Evolutionary conservation across 2,329 filamentous ascomycete genomes (phyloP).

Genomic region (Exophiala oligosperma): DNA sequence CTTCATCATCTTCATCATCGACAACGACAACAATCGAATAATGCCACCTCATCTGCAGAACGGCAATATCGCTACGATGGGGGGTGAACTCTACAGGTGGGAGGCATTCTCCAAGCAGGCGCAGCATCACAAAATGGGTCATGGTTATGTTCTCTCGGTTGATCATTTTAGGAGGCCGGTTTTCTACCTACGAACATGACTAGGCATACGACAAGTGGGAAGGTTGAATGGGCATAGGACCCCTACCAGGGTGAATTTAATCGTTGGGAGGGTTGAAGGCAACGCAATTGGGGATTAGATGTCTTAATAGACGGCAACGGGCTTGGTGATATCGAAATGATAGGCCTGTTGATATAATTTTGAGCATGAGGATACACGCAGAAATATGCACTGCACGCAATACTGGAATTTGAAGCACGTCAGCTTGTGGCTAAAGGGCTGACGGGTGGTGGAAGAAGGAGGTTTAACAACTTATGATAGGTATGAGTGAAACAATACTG

Average conservation of each 20-base stretch:
- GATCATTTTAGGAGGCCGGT: not conserved
- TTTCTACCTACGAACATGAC: not conserved
- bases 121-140: not conserved
- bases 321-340: no score
- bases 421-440: no score
- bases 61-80: not conserved
- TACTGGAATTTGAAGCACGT: no score
- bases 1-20: no score
- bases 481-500: no score
- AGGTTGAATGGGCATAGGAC: not conserved
- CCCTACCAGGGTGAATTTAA: not conserved
- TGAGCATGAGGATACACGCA: no score
- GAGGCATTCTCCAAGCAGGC: not conserved
- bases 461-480: no score
- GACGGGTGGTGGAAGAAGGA: no score
- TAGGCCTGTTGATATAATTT: no score
- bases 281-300: not conserved
- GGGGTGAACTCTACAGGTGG: not conserved
- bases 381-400: no score
- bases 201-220: not conserved
- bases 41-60: conserved; percentile 4
- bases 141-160: not conserved
- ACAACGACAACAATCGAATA: no score
- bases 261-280: not conserved
- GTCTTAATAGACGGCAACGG: not conserved